phyloP scores from a whole-genome alignment of 2,329 filamentous ascomycete species.

The Cadophora sp. region DNA sequence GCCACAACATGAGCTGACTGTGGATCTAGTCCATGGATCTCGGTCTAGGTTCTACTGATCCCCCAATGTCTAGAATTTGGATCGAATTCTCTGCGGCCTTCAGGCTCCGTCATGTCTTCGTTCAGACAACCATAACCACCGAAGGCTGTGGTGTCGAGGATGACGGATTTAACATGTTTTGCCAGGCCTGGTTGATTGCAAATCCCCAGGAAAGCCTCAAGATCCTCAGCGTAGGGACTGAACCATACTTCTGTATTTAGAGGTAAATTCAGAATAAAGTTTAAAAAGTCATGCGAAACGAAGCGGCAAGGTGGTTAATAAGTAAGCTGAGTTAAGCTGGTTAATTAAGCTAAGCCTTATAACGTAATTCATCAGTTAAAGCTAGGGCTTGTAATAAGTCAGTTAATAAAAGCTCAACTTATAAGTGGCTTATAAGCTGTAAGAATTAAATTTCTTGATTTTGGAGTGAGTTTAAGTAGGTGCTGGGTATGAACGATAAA shows the following conservation, averaged over 20 bases:
- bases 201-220: background rate
- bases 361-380: too few species aligned
- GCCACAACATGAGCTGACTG: background rate
- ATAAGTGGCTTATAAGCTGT: too few species aligned
- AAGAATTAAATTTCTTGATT: too few species aligned
- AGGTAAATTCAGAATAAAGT: background rate
- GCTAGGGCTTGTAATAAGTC: too few species aligned
- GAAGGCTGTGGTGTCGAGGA: constrained; percentile 1
- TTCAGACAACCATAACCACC: background rate
- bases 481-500: too few species aligned
- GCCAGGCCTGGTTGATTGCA: background rate
- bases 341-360: too few species aligned
- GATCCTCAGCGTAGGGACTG: background rate
- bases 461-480: too few species aligned
- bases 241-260: background rate
- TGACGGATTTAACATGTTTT: background rate
- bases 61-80: background rate
- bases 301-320: too few species aligned
- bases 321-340: too few species aligned
- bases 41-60: background rate
- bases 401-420: too few species aligned
- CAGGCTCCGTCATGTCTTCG: background rate
- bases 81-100: background rate
- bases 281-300: background rate
- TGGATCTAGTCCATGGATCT: background rate